Evolutionary conservation across 345 rosid species (phyloP), one percentile per base, ranked within the genome.

Genomic region (Tarenaya hassleriana): DNA sequence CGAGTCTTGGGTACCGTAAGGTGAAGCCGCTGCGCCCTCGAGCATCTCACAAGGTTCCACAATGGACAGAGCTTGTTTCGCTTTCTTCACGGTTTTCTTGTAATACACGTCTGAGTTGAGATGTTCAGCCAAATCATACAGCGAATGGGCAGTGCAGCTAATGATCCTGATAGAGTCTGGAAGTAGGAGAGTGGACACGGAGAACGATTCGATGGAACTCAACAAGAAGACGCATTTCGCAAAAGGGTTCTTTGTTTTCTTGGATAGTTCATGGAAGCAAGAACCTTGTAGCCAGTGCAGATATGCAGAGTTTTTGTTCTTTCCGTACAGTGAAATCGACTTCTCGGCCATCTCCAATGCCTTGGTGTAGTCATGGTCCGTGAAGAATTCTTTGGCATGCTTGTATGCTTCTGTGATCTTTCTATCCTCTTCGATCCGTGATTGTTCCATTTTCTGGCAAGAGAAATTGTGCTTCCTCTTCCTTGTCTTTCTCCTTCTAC

Each of bases 261-360:
- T 41, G 7, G 61, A 43, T 47, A 48, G 31, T 4, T n/a, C 15
- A 9, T 1, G 1, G 20, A 63, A 54, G 42, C 47, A 29, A 16
- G 2, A 0, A 47, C 61, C 61, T 18, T 54, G 55, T 0, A 4
- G 24, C 48, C 0, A 19, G 46, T 46, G 10, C 5, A 62, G 1
- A 7, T 17, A 3, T 5, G 12, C 21, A 11, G 19, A 24, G 39
- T 38, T 2, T 1, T 54, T 31, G 0, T 38, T 34, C 1, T 40
- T 32, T 24, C 54, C 55, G 46, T 16, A 16, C 13, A 3, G 4
- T 1, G 41, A 10, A 19, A 50, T 50, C 56, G 33, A 2, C 45
- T 29, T 48, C 47, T 62, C 55, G 10, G 47, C 32, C 11, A 32
- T 18, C 34, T 54, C 67, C 50, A 63, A 47, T 8, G 68, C 68